Conservation (phyloP, 495 filamentous ascomycete genomes). For the Beverwykella pulmonaria region DNA sequence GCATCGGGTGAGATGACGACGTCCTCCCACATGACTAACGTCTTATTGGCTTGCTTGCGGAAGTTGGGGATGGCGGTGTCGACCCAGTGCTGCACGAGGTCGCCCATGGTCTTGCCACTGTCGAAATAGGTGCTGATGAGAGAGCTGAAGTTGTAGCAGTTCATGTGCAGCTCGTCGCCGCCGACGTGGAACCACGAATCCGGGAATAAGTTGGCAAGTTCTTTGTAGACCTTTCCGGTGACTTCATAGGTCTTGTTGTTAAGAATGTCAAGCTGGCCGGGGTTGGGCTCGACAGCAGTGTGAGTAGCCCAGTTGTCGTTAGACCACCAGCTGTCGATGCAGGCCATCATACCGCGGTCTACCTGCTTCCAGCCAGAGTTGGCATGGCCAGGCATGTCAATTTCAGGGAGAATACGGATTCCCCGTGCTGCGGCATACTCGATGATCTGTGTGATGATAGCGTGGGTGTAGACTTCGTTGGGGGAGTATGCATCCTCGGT, state of each 20-base stretch:
- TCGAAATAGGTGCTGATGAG: conserved; percentile 53
- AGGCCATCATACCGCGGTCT: conserved; percentile 56
- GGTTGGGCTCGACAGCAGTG: conserved; percentile 60
- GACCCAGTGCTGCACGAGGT: conserved; percentile 59
- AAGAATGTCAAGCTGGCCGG: conserved; percentile 61
- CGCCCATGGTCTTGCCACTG: conserved; percentile 55
- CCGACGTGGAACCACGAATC: conserved; percentile 62
- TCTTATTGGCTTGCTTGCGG: conserved; percentile 48
- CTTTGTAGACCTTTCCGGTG: conserved; percentile 56
- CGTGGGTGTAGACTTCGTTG: conserved; percentile 51
- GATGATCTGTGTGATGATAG: conserved; percentile 53
- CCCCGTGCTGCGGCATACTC: conserved; percentile 55
- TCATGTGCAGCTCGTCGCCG: conserved; percentile 56
- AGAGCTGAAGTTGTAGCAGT: conserved; percentile 59
- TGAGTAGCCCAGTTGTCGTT: conserved; percentile 57
- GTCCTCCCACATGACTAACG: conserved; percentile 62
- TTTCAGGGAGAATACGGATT: conserved; percentile 59
- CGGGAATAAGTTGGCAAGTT: conserved; percentile 55
- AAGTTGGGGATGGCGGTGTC: conserved; percentile 60
- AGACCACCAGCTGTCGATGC: conserved; percentile 59
- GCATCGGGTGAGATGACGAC: conserved; percentile 47
- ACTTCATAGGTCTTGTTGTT: conserved; percentile 58
- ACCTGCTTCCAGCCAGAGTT: conserved; percentile 60
- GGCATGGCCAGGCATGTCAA: conserved; percentile 60
- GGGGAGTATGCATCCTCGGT: conserved; percentile 57